Conservation (phyloP, 2,329 filamentous ascomycete genomes). For the Hymenoscyphus infarciens region DNA sequence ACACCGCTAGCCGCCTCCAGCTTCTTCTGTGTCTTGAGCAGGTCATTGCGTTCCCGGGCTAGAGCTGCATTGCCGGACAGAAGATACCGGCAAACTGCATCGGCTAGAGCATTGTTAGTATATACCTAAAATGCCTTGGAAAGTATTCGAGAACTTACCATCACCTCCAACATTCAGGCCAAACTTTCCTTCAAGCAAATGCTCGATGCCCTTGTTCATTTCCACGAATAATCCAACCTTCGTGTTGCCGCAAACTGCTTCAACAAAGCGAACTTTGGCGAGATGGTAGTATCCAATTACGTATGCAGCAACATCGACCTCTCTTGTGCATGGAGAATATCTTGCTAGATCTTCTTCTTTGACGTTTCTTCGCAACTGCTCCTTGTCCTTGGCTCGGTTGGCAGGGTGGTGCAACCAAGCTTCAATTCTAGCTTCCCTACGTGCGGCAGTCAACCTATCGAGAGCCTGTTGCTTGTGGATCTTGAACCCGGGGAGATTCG, state of each 20-base stretch:
- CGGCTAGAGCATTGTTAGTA: slow-evolving; percentile 5
- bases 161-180: slow-evolving; percentile 10
- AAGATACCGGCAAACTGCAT: slow-evolving; percentile 8
- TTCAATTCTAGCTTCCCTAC: slow-evolving; percentile 49
- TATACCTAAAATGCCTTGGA: background rate
- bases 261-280: slow-evolving; percentile 61
- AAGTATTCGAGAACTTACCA: slow-evolving; percentile 11
- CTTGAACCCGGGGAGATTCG: slow-evolving; percentile 39
- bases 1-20: background rate
- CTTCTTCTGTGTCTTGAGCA: background rate
- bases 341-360: slow-evolving; percentile 26
- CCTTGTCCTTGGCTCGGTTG: background rate
- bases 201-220: slow-evolving; percentile 10
- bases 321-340: slow-evolving; percentile 54
- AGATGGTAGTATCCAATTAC: slow-evolving; percentile 68
- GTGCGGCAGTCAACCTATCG: slow-evolving; percentile 43
- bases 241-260: slow-evolving; percentile 37
- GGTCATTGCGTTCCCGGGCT: background rate
- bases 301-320: slow-evolving; percentile 60
- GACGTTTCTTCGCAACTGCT: slow-evolving; percentile 13
- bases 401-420: slow-evolving; percentile 32
- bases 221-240: slow-evolving; percentile 15
- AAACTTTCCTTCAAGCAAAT: slow-evolving; percentile 18
- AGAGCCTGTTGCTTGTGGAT: slow-evolving; percentile 46
- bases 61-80: slow-evolving; percentile 3